These are phyloP conservation scores for Kwoniella botswanensis DNA, from an alignment of 768 basidiomycete genomes.

Conservation along the genomic window DNA sequence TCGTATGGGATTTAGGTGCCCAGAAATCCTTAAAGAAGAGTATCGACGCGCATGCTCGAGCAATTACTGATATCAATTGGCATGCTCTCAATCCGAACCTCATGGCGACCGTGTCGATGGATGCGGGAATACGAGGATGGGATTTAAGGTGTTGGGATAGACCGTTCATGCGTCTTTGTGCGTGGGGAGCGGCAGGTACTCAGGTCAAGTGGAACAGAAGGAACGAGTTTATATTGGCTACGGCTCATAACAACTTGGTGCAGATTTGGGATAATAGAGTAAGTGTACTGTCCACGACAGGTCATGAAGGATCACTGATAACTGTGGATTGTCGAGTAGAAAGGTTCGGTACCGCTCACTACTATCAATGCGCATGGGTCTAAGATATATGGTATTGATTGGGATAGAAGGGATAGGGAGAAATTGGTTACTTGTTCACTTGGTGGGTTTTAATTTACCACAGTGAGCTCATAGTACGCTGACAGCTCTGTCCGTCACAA, in stretches of 20 bases:
- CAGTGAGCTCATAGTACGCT: neutral
- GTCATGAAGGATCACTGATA: neutral
- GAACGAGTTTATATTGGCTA: slow-evolving; percentile 84
- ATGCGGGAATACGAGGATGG: slow-evolving; percentile 95
- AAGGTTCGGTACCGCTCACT: slow-evolving; percentile 81
- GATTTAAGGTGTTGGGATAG: slow-evolving; percentile 73
- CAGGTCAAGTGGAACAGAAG: slow-evolving; percentile 97
- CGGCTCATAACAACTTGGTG: slow-evolving; percentile 83
- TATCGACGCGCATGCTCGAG: slow-evolving; percentile 86
- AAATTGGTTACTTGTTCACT: slow-evolving; percentile 93
- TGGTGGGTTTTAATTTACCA: slow-evolving; percentile 31
- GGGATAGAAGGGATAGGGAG: slow-evolving; percentile 75
- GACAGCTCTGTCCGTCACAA: too few species aligned
- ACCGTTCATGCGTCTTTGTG: slow-evolving; percentile 67
- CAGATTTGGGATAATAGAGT: slow-evolving; percentile 94
- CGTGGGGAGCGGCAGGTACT: slow-evolving; percentile 69
- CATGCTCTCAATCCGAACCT: slow-evolving; percentile 80
- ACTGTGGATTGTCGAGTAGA: slow-evolving; percentile 62
- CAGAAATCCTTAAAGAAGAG: slow-evolving; percentile 83
- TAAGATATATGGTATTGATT: slow-evolving; percentile 97
- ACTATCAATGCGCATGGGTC: slow-evolving; percentile 80
- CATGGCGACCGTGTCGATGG: slow-evolving; percentile 88
- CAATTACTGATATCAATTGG: slow-evolving; percentile 99
- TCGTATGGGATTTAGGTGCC: slow-evolving; percentile 87
- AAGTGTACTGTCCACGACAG: slow-evolving; percentile 45